phyloP scores from a whole-genome alignment of 1,139 yeast species.

The Hyphopichia khmerensis region DNA sequence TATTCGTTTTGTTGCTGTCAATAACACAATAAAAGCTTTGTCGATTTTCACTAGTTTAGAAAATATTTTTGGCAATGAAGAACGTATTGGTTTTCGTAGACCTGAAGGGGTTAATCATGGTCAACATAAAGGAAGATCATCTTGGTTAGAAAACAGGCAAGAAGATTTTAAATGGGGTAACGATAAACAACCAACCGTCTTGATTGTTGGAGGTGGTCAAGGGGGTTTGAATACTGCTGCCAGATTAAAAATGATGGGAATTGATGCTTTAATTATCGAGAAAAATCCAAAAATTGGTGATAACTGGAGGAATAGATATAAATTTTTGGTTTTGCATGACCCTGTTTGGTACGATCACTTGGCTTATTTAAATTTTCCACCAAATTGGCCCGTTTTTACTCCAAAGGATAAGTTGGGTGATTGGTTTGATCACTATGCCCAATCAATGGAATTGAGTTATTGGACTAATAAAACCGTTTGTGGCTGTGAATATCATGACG shows the following conservation, averaged over 20 bases:
- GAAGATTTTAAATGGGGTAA: conserved; percentile 22
- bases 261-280: conserved; percentile 35
- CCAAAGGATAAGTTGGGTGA: conserved; percentile 45
- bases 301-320: conserved; percentile 45
- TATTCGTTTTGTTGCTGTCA: conserved; percentile 28
- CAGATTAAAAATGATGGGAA: conserved; percentile 37
- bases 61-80: conserved; percentile 30
- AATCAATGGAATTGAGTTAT: conserved; percentile 36
- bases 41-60: conserved; percentile 34
- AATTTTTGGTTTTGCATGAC: conserved; percentile 42
- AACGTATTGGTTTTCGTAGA: conserved; percentile 26
- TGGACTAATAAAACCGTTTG: conserved; percentile 32
- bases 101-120: conserved; percentile 39
- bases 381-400: conserved; percentile 40
- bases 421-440: conserved; percentile 39
- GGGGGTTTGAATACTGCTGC: conserved; percentile 43
- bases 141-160: conserved; percentile 27
- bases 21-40: conserved; percentile 26
- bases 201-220: conserved; percentile 47
- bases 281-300: conserved; percentile 37
- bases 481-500: conserved; percentile 28
- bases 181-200: conserved; percentile 33
- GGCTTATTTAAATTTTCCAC: conserved; percentile 38
- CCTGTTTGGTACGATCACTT: conserved; percentile 43
- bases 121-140: conserved; percentile 28